Percentiles rank a stretch among this genome's conserved stretches.
These are phyloP conservation scores for Phoenix roebelenii DNA, from an alignment of 176 grass and related monocot species.

Conservation along the genomic window DNA sequence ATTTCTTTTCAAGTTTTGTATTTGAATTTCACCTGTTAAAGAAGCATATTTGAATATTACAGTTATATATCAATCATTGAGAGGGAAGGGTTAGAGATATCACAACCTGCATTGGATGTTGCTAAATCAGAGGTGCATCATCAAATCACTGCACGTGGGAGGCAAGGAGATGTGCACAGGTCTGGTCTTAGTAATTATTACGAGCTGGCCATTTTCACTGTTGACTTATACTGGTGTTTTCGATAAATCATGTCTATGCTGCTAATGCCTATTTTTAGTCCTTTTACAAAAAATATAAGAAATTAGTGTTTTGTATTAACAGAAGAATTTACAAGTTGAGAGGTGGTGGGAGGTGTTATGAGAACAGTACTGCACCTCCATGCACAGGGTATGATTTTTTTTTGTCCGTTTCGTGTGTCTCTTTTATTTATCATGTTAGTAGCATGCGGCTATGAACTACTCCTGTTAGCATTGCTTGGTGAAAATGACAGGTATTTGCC, in stretches of 20 bases:
- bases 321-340: constrained; percentile 15
- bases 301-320: constrained; percentile 1
- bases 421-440: too few relatives aligned
- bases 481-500: too few relatives aligned
- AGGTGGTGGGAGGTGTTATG: constrained; percentile 2
- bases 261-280: too few relatives aligned
- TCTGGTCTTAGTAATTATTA: not conserved
- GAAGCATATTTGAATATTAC: not conserved
- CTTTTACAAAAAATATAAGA: not conserved
- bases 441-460: too few relatives aligned
- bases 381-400: constrained; percentile 10
- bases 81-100: constrained; percentile 9
- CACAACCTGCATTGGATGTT: constrained; percentile 11
- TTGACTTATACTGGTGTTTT: too few relatives aligned
- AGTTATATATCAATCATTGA: constrained; percentile 12
- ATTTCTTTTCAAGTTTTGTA: too few relatives aligned
- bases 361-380: constrained; percentile 18
- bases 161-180: constrained; percentile 16
- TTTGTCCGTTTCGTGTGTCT: too few relatives aligned
- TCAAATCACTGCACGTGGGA: constrained; percentile 15
- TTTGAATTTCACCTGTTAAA: too few relatives aligned
- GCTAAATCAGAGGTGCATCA: constrained; percentile 13
- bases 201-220: too few relatives aligned
- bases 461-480: too few relatives aligned
- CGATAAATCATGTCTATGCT: too few relatives aligned